Conservation (phyloP, 257 asterid genomes). For the Solanum clarkiae region DNA sequence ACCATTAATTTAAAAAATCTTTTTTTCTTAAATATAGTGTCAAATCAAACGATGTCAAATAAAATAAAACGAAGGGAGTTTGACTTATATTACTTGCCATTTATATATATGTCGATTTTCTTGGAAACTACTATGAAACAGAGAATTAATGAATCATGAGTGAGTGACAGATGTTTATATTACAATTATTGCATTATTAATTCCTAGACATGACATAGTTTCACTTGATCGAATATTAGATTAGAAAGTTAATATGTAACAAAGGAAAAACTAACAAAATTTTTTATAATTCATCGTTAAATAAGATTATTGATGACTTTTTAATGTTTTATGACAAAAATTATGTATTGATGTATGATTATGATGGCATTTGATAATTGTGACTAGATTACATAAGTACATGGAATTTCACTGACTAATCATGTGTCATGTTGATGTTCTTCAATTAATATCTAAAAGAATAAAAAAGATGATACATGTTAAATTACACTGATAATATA, state of each 20-base stretch:
- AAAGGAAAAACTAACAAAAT: rapidly evolving
- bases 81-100: no score
- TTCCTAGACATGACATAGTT: background rate
- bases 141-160: background rate
- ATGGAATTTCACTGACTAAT: background rate
- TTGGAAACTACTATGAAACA: background rate
- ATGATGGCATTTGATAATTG: background rate
- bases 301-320: background rate
- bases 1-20: no score
- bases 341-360: background rate
- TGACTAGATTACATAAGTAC: background rate
- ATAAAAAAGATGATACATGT: background rate
- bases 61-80: no score
- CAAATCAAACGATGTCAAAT: no score
- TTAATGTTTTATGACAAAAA: no score
- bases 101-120: no score
- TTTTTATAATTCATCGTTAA: background rate
- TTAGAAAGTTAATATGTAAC: background rate
- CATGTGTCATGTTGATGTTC: background rate
- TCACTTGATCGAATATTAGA: background rate
- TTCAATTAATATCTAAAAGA: background rate
- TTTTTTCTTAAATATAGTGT: no score
- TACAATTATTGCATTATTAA: background rate
- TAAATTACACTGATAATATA: background rate
- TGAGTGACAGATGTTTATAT: background rate